Base-by-base conservation (phyloP, 1,284 basidiomycete species). In the Sporisorium graminicola region DNA sequence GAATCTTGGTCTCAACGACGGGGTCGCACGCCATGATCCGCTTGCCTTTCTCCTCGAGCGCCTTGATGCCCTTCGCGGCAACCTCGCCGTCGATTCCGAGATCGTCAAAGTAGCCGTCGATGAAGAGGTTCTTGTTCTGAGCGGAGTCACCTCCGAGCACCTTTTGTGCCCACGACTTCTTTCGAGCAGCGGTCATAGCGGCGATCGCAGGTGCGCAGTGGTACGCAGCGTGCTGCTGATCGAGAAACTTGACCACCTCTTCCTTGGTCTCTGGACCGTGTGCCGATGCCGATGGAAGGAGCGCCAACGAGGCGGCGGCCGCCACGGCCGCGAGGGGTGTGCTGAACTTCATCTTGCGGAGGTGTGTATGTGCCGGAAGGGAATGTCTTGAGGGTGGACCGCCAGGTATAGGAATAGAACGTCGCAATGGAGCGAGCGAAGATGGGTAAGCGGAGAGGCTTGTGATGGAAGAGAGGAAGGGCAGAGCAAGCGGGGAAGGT, bases 141-240 rank as follows among this genome's bases (percentile, higher is more conserved):
- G 79, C 58, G 14, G 82, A 78, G 22, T 74, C 77, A 40, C 81
- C 83, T 33, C 81, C 69, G 24, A 78, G 63, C 53, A 82, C 82
- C 53, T 80, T 67, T 51, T 70, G 75, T 52, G 83, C 77, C 64
- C 82, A 84, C 22, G 81, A 72, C 22, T 65, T 73, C 72, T 85
- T 85, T 31, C 86, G 75, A 51, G 80, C 73, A 0, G 80, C 85
- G 22, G 79, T 79, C 74, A 85, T 84, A 29, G 83, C 84, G n/a
- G 81, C 81, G 44, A 87, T 82, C 49, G 82, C 79, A 26, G 86
- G 86, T 7, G 85, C 85, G 58, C 86, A 87, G 74, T 86, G 84
- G 74, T 85, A 86, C n/a, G 83, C 81, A n/a, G 81, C 74, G 37
- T 82, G 77, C 55, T 86, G 82, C 43, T 78, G 79, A 52, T 75